A percentile compares a stretch with the other conserved stretches of the same genome.
Conservation (phyloP, 2,329 filamentous ascomycete genomes). For the Pestalotiopsis sp. region DNA sequence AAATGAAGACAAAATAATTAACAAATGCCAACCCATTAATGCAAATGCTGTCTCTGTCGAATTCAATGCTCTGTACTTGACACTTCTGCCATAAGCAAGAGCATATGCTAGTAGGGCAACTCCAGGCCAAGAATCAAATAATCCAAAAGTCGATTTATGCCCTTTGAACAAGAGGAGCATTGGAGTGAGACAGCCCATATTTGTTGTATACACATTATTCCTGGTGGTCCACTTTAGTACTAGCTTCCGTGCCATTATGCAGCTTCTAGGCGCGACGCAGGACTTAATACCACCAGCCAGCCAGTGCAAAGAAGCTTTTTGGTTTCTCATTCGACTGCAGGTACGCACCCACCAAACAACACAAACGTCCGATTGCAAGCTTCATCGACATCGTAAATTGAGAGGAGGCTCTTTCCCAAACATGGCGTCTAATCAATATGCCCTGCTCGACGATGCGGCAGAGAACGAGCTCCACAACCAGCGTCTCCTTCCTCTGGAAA, state of each 20-base stretch:
- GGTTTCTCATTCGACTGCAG: background rate
- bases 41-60: background rate
- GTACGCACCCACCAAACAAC: background rate
- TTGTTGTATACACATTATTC: background rate
- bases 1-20: background rate
- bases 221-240: background rate
- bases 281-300: background rate
- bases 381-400: background rate
- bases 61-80: background rate
- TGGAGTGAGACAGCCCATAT: background rate
- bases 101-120: too few species aligned
- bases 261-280: background rate
- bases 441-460: conserved; percentile 70
- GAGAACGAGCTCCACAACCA: conserved; percentile 85
- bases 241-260: background rate
- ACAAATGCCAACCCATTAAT: background rate
- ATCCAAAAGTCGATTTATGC: too few species aligned
- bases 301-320: background rate
- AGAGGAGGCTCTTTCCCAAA: background rate
- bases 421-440: conserved; percentile 30
- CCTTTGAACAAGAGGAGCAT: background rate
- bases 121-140: too few species aligned
- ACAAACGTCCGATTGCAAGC: background rate
- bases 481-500: conserved; percentile 85
- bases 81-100: background rate